Evolutionary conservation across 1,139 yeast genomes (phyloP).

Genomic region (Sporopachydermia cereana): DNA sequence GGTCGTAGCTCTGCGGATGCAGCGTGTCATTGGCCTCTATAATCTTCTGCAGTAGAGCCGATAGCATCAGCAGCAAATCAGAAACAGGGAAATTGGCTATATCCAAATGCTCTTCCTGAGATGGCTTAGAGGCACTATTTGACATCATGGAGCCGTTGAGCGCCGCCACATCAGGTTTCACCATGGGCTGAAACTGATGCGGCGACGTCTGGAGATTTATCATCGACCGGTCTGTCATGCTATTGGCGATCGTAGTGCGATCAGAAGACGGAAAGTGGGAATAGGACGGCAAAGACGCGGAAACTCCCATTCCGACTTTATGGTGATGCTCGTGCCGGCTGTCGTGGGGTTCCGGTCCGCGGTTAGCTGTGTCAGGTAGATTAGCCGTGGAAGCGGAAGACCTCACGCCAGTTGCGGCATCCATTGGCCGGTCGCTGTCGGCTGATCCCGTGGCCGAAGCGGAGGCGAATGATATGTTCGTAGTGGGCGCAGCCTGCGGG

Average conservation of each 20-base stretch:
- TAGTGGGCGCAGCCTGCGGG: slow-evolving; percentile 28
- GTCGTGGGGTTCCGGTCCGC: neutral
- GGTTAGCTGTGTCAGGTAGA: slow-evolving; percentile 7
- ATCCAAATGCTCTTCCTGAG: slow-evolving; percentile 47
- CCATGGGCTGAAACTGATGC: slow-evolving; percentile 7
- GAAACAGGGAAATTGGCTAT: slow-evolving; percentile 78
- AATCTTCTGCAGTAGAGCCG: slow-evolving; percentile 73
- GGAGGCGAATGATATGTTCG: slow-evolving; percentile 34
- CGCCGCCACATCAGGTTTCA: slow-evolving; percentile 9
- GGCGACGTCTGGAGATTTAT: slow-evolving; percentile 4
- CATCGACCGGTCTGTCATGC: slow-evolving; percentile 2
- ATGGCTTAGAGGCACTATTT: slow-evolving; percentile 12
- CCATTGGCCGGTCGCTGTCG: slow-evolving; percentile 6
- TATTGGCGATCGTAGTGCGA: neutral
- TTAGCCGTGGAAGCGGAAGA: slow-evolving; percentile 7
- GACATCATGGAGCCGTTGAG: slow-evolving; percentile 9
- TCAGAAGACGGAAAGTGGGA: neutral
- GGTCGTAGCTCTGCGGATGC: slow-evolving; percentile 29
- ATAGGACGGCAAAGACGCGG: slow-evolving; percentile 1
- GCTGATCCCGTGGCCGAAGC: slow-evolving; percentile 26
- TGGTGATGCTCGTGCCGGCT: neutral
- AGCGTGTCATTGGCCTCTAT: slow-evolving; percentile 86
- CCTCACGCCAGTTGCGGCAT: slow-evolving; percentile 2
- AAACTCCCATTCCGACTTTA: neutral
- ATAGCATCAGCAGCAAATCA: slow-evolving; percentile 71